Percentiles rank a stretch among this genome's conserved stretches.
These are phyloP conservation scores for Botrytis cinerea DNA, from an alignment of 2,329 filamentous ascomycete genomes.

Conservation along the genomic window DNA sequence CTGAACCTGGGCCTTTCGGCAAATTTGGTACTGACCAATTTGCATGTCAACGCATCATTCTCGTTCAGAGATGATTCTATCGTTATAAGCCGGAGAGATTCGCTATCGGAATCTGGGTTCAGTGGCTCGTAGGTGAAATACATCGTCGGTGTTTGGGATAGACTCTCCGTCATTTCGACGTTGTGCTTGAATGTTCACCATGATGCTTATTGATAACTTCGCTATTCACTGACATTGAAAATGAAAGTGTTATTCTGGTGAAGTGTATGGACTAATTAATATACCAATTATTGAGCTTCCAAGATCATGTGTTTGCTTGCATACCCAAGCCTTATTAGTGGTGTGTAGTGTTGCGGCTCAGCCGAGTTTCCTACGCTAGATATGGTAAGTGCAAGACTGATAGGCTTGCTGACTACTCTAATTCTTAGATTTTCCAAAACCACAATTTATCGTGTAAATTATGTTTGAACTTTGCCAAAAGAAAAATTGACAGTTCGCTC, in stretches of 20 bases:
- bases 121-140: neutral
- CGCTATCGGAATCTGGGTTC: neutral
- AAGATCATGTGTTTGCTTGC: neutral
- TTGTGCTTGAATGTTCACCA: neutral
- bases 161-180: neutral
- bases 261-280: neutral
- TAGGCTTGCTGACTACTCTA: neutral
- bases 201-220: neutral
- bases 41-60: neutral
- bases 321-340: neutral
- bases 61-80: neutral
- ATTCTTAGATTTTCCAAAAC: neutral
- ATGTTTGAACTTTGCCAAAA: neutral
- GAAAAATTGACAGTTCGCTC: neutral
- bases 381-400: neutral
- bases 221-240: neutral
- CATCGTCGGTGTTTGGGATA: neutral
- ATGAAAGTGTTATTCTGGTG: neutral
- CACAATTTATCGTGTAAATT: neutral
- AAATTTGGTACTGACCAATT: constrained; percentile 22
- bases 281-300: neutral
- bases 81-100: neutral
- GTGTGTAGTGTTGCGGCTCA: neutral
- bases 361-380: neutral
- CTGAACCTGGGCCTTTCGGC: constrained; percentile 30